phyloP scores from a whole-genome alignment of 495 filamentous ascomycete genomes.

The Antarctomyces pellizariae region DNA sequence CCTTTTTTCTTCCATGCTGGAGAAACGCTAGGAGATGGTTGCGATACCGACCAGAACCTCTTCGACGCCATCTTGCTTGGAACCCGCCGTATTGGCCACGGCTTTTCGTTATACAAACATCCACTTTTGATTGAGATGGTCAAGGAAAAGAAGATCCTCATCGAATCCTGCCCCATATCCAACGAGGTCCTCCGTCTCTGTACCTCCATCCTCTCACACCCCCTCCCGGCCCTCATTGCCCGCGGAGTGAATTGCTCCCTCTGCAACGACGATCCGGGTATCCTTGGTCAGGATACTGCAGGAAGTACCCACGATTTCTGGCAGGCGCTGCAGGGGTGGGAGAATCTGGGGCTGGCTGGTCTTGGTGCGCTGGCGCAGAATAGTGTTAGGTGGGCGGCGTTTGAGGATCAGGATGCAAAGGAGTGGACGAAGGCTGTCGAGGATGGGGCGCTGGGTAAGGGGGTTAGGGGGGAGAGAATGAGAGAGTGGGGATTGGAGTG shows the following conservation, averaged over 20 bases:
- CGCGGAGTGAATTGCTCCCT: conserved; percentile 58
- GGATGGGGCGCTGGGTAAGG: conserved; percentile 49
- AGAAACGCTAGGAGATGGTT: conserved; percentile 59
- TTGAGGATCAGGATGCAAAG: conserved; percentile 46
- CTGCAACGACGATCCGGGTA: conserved; percentile 68
- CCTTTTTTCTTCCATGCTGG: conserved; percentile 94
- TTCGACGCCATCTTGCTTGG: conserved; percentile 80
- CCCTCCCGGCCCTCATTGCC: conserved; percentile 63
- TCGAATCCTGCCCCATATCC: conserved; percentile 73
- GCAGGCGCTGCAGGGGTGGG: conserved; percentile 69
- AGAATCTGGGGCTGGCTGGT: conserved; percentile 64
- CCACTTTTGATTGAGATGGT: conserved; percentile 70
- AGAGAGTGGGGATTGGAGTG: conserved; percentile 57
- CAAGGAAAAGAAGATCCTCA: conserved; percentile 64
- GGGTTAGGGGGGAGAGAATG: conserved; percentile 45
- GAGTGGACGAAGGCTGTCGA: conserved; percentile 50
- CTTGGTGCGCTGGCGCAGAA: conserved; percentile 76
- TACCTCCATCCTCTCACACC: conserved; percentile 50
- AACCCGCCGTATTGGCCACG: conserved; percentile 72
- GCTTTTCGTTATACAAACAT: conserved; percentile 73
- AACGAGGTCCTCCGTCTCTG: conserved; percentile 66
- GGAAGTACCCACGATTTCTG: conserved; percentile 79
- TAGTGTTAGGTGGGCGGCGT: conserved; percentile 73
- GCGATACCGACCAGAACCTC: conserved; percentile 55
- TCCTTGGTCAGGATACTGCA: conserved; percentile 51